phyloP scores from a whole-genome alignment of 2,329 filamentous ascomycete species.

The Bipolaris oryzae region DNA sequence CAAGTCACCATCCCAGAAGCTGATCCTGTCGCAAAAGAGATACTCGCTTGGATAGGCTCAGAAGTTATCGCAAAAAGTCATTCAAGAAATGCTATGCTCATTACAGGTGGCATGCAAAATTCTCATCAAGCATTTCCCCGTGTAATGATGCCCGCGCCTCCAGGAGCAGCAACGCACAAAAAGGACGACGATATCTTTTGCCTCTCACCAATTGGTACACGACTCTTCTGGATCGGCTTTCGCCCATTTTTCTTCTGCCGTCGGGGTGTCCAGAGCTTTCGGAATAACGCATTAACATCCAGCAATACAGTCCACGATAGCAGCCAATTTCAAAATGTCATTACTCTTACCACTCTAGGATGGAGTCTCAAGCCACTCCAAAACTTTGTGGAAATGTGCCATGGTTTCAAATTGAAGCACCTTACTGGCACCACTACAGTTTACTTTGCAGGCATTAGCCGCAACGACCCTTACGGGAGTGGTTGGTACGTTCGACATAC shows the following conservation, averaged over 20 bases:
- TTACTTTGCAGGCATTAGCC: constrained; percentile 30
- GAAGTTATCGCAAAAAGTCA: constrained; percentile 31
- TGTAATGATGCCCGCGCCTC: constrained; percentile 1
- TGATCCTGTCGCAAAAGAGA: constrained; percentile 33
- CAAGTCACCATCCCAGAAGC: constrained; percentile 31
- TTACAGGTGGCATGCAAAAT: constrained; percentile 23
- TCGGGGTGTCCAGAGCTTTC: constrained; percentile 7
- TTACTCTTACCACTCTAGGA: constrained; percentile 34
- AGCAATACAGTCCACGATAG: constrained; percentile 13
- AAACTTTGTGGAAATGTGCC: constrained; percentile 32
- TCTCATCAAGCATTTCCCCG: constrained; percentile 5
- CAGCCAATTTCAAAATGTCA: constrained; percentile 21
- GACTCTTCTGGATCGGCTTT: constrained; percentile 39
- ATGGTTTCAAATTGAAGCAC: constrained; percentile 28
- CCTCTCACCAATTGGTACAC: constrained; percentile 28
- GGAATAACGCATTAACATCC: not conserved
- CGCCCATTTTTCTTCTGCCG: constrained; percentile 38
- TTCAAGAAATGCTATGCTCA: constrained; percentile 32
- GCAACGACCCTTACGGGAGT: constrained; percentile 12
- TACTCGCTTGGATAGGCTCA: constrained; percentile 35
- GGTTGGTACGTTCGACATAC: constrained; percentile 13
- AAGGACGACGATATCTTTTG: constrained; percentile 18
- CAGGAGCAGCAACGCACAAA: not conserved
- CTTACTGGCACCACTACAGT: constrained; percentile 33
- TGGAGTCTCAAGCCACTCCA: constrained; percentile 35